Percentiles rank a stretch among this genome's conserved stretches.
These are phyloP conservation scores for Penicillium sp. DNA, from an alignment of 2,329 filamentous ascomycete genomes.

Conservation along the genomic window DNA sequence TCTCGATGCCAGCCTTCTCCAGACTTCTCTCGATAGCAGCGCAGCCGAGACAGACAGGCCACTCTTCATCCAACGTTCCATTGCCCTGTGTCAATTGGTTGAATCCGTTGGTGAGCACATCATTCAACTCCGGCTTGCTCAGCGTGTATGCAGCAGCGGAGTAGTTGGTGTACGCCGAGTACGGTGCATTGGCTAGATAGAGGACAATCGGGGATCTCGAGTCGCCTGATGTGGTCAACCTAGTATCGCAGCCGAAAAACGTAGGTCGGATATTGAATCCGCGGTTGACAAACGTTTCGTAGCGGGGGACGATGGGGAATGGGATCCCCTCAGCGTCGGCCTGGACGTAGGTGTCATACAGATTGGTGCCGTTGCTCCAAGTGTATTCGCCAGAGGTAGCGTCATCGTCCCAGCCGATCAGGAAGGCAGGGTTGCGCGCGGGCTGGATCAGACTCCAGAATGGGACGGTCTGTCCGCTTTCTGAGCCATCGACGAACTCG, in stretches of 20 bases:
- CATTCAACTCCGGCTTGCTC: constrained; percentile 63
- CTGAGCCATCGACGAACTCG: constrained; percentile 77
- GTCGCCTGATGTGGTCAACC: constrained; percentile 56
- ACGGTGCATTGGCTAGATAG: constrained; percentile 83
- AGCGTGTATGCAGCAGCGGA: constrained; percentile 71
- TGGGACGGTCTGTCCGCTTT: constrained; percentile 75
- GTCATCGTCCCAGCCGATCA: no score
- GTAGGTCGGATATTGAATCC: constrained; percentile 69
- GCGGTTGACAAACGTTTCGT: constrained; percentile 73
- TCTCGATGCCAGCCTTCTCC: constrained; percentile 61
- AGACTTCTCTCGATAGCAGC: constrained; percentile 77
- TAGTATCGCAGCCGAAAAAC: constrained; percentile 73
- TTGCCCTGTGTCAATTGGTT: constrained; percentile 83
- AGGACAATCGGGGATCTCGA: constrained; percentile 64
- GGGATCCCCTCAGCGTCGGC: constrained; percentile 62
- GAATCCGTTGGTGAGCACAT: constrained; percentile 82
- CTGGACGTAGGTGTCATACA: no score
- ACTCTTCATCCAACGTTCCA: constrained; percentile 69
- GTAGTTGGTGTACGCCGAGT: constrained; percentile 70
- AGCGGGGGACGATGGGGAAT: constrained; percentile 69
- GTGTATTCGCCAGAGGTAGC: no score
- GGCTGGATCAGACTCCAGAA: constrained; percentile 73
- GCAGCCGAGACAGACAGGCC: constrained; percentile 82
- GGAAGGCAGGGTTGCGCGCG: no score
- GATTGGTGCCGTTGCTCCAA: constrained; percentile 77